Evolutionary conservation across 2,329 filamentous ascomycete genomes (phyloP).

Genomic region (Pseudocercospora crystallina): DNA sequence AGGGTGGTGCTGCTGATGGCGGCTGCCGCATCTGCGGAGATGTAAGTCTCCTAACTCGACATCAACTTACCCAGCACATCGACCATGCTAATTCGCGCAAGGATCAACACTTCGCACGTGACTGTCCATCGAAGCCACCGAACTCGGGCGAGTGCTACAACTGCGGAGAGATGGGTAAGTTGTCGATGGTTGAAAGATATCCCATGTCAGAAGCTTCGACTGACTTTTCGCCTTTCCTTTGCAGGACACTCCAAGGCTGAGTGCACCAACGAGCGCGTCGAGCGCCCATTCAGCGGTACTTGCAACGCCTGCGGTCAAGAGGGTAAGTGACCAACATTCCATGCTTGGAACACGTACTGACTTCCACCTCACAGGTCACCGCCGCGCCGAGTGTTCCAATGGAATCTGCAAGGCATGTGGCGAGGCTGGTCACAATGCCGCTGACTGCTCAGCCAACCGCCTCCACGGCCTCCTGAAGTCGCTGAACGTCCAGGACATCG

Average conservation of each 20-base stretch:
- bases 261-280: slow-evolving; percentile 57
- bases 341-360: too few species aligned
- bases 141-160: slow-evolving; percentile 57
- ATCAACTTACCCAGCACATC: too few species aligned
- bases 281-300: slow-evolving; percentile 54
- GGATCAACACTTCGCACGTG: slow-evolving; percentile 48
- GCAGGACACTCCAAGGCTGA: slow-evolving; percentile 62
- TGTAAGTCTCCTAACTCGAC: too few species aligned
- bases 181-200: too few species aligned
- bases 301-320: slow-evolving; percentile 59
- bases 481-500: slow-evolving; percentile 29
- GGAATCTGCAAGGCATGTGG: slow-evolving; percentile 63
- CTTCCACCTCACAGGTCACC: slow-evolving; percentile 45
- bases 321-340: too few species aligned
- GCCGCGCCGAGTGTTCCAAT: slow-evolving; percentile 63
- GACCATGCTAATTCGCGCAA: slow-evolving; percentile 43
- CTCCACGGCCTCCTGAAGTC: slow-evolving; percentile 57
- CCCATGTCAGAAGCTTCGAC: neutral
- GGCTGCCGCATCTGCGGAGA: slow-evolving; percentile 46
- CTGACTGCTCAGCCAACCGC: slow-evolving; percentile 60
- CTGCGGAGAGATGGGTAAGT: slow-evolving; percentile 43
- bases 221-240: slow-evolving; percentile 2
- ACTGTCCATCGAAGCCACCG: slow-evolving; percentile 46
- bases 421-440: slow-evolving; percentile 55
- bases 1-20: slow-evolving; percentile 23